A percentile compares a stretch with the other conserved stretches of the same genome.
Conservation (phyloP, 768 basidiomycete genomes). For the Cystofilobasidium capitatum region DNA sequence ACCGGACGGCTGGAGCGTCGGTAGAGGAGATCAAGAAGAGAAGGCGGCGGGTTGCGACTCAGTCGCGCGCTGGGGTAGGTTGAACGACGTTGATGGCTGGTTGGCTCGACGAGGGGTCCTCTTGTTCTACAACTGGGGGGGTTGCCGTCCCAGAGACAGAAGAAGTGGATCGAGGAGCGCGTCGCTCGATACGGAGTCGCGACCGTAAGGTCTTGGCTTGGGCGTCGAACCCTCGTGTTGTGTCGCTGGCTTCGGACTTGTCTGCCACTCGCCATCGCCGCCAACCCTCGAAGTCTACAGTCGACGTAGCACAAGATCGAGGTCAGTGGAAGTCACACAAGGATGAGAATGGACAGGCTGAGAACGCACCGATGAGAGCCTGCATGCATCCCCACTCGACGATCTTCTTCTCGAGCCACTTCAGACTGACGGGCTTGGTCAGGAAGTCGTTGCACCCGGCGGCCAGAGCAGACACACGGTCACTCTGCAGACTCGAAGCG, state of each 20-base stretch:
- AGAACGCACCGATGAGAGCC: constrained; percentile 26
- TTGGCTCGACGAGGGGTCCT: neutral
- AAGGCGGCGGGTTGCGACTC: neutral
- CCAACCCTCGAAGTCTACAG: constrained; percentile 43
- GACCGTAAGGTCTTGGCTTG: constrained; percentile 19
- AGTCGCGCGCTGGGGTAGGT: neutral
- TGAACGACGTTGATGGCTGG: neutral
- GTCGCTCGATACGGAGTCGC: constrained; percentile 21
- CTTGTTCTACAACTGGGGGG: neutral
- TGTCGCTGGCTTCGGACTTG: constrained; percentile 30
- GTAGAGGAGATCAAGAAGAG: neutral
- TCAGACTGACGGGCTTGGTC: constrained; percentile 88
- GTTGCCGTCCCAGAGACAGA: constrained; percentile 1
- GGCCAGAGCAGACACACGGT: constrained; percentile 91
- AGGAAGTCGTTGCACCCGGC: constrained; percentile 98
- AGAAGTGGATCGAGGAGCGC: neutral
- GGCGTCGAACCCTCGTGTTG: constrained; percentile 7
- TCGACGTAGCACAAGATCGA: constrained; percentile 32
- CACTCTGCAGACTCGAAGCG: constrained; percentile 85
- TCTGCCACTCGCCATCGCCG: constrained; percentile 38
- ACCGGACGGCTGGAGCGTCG: neutral
- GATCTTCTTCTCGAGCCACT: constrained; percentile 96
- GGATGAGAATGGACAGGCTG: neutral
- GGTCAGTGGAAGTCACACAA: neutral
- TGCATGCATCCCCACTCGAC: constrained; percentile 97